These are phyloP conservation scores for Lasiosphaeriaceae sp. DNA, from an alignment of 495 filamentous ascomycete species.

Conservation along the genomic window DNA sequence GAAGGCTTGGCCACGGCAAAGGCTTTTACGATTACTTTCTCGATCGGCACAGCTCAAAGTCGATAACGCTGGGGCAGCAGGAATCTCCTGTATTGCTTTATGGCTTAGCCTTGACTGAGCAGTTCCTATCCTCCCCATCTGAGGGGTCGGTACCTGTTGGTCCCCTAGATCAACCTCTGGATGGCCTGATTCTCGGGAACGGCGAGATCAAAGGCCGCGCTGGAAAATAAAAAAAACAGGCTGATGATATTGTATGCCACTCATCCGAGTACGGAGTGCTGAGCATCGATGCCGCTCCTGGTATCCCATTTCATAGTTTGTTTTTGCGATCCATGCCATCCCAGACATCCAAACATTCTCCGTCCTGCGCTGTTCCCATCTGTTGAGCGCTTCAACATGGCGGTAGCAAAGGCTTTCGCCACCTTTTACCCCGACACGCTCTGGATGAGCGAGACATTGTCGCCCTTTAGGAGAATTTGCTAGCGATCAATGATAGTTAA, in stretches of 20 bases:
- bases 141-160: slow-evolving; percentile 38
- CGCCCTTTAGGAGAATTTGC: slow-evolving; percentile 97
- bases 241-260: not conserved
- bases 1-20: slow-evolving; percentile 87
- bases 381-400: not conserved
- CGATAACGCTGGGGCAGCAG: slow-evolving; percentile 34
- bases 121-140: slow-evolving; percentile 58
- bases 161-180: slow-evolving; percentile 43
- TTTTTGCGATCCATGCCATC: not conserved
- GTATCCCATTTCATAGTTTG: slow-evolving; percentile 12
- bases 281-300: not conserved
- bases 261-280: not conserved
- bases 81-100: slow-evolving; percentile 56
- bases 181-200: slow-evolving; percentile 43
- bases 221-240: slow-evolving; percentile 7
- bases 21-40: slow-evolving; percentile 97
- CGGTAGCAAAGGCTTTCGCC: not conserved
- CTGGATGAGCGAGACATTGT: slow-evolving; percentile 95
- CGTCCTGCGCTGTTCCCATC: no score
- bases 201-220: slow-evolving; percentile 38
- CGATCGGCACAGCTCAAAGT: slow-evolving; percentile 57
- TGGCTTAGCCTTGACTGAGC: slow-evolving; percentile 84
- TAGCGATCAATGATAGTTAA: slow-evolving; percentile 43
- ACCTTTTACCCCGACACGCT: slow-evolving; percentile 51
- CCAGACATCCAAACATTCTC: not conserved